Conservation (phyloP, 2,329 filamentous ascomycete genomes). For the Fusarium torulosum region DNA sequence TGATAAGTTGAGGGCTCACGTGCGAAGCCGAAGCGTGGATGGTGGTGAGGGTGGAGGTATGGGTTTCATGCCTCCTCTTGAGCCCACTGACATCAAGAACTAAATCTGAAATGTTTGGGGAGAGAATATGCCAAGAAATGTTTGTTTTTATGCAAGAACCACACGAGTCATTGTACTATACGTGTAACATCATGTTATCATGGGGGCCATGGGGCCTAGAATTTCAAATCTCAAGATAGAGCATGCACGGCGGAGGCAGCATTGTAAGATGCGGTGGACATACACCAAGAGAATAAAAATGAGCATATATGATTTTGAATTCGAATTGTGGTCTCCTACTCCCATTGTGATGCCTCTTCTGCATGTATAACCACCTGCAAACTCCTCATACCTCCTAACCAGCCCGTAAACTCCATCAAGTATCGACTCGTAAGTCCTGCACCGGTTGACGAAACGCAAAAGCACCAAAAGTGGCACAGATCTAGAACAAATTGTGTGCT, state of each 20-base stretch:
- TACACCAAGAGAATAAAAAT: constrained; percentile 4
- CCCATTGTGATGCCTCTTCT: constrained; percentile 1
- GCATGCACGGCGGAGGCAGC: not conserved
- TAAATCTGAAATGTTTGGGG: not conserved
- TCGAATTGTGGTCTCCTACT: not conserved
- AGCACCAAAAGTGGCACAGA: not conserved
- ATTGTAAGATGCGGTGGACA: constrained; percentile 27
- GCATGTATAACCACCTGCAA: not conserved
- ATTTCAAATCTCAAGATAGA: constrained; percentile 9
- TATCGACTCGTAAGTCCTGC: constrained; percentile 20
- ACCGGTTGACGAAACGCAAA: not conserved
- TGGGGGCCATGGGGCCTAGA: constrained; percentile 18
- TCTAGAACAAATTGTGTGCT: not conserved
- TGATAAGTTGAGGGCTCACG: constrained; percentile 81
- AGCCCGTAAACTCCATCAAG: constrained; percentile 24
- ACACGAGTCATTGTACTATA: constrained; percentile 31
- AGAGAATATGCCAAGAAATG: not conserved
- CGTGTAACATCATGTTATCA: constrained; percentile 29
- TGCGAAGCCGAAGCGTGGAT: constrained; percentile 68
- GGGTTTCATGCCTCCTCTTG: constrained; percentile 69
- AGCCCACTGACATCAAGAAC: constrained; percentile 24
- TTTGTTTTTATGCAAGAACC: not conserved
- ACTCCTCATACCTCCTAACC: not conserved
- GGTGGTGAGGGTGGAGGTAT: constrained; percentile 61
- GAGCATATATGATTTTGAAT: constrained; percentile 7